Conservation (phyloP, 1,139 yeast species). For the Debaryomyces sp. region DNA sequence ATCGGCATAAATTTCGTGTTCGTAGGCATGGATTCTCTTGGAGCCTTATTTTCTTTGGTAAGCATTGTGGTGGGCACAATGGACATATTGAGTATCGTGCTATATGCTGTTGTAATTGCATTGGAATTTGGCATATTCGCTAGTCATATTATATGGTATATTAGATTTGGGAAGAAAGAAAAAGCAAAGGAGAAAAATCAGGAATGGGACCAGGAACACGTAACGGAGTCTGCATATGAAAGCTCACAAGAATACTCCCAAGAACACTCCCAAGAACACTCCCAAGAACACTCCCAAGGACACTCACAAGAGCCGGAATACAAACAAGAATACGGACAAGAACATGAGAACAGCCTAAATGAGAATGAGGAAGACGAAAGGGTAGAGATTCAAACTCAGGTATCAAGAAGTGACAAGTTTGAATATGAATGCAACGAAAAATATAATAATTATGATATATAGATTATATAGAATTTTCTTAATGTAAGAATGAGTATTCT, state of each 20-base stretch:
- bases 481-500: not conserved
- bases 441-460: not conserved
- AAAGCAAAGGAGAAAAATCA: constrained; percentile 14
- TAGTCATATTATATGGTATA: constrained; percentile 72
- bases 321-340: no score
- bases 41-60: constrained; percentile 77
- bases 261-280: not conserved
- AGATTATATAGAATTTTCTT: not conserved
- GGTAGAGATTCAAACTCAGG: not conserved
- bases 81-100: constrained; percentile 76
- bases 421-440: not conserved
- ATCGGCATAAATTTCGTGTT: constrained; percentile 89
- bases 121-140: constrained; percentile 77
- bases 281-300: no score
- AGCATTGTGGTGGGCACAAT: constrained; percentile 62
- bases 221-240: not conserved
- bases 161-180: constrained; percentile 47
- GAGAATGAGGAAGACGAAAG: not conserved
- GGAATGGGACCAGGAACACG: constrained; percentile 9
- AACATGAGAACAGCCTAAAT: not conserved
- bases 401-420: not conserved
- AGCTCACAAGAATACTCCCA: not conserved
- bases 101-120: constrained; percentile 71
- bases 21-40: constrained; percentile 71
- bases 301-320: no score